Conservation (phyloP, 805 yeast species). For the Cyberlindnera saturnus region DNA sequence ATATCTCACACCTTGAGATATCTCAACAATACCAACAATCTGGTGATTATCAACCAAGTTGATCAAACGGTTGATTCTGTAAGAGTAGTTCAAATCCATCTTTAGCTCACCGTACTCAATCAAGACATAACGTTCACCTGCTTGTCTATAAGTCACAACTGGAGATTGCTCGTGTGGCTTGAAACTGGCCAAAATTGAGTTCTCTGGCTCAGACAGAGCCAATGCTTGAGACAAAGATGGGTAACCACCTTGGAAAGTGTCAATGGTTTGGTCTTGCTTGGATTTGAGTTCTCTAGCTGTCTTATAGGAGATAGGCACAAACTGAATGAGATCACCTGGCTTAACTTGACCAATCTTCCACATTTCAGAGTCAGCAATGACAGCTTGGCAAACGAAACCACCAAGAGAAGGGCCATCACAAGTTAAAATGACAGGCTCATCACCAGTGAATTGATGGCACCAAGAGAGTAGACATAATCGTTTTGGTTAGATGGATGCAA, state of each 20-base stretch:
- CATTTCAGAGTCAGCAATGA: slow-evolving; percentile 91
- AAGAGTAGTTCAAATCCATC: slow-evolving; percentile 79
- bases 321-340: slow-evolving; percentile 83
- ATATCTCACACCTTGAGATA: slow-evolving; percentile 97
- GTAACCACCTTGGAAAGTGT: slow-evolving; percentile 34
- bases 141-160: slow-evolving; percentile 82
- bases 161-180: slow-evolving; percentile 52
- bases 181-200: slow-evolving; percentile 61
- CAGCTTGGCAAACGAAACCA: slow-evolving; percentile 96
- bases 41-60: slow-evolving; percentile 59
- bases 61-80: slow-evolving; percentile 79
- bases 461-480: slow-evolving; percentile 92
- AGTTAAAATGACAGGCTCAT: slow-evolving; percentile 94
- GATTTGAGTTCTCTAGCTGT: slow-evolving; percentile 60
- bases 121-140: slow-evolving; percentile 90
- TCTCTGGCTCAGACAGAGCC: slow-evolving; percentile 42
- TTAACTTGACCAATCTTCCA: slow-evolving; percentile 98
- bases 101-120: slow-evolving; percentile 90
- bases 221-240: slow-evolving; percentile 24
- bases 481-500: slow-evolving; percentile 98
- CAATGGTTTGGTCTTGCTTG: slow-evolving; percentile 51
- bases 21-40: slow-evolving; percentile 81
- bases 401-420: slow-evolving; percentile 98
- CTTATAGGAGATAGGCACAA: slow-evolving; percentile 69
- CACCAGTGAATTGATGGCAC: slow-evolving; percentile 98